Evolutionary conservation across 2,329 filamentous ascomycete species (phyloP), one percentile per base, ranked within the genome.

Genomic region (Hansfordia pulvinata): DNA sequence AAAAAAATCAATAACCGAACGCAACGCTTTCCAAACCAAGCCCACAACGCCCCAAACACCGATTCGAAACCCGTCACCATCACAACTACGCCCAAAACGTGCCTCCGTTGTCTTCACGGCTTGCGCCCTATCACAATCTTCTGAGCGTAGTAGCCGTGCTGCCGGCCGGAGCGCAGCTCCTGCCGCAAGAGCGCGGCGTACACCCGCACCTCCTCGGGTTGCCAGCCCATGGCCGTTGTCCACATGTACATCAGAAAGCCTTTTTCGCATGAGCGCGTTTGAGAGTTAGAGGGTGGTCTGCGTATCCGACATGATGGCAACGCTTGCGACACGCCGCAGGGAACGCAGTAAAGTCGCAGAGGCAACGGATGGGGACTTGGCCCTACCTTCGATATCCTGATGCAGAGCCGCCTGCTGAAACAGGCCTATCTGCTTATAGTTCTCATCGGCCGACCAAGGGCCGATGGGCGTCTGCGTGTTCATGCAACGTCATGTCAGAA

Each of bases 211-310:
- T 24, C 23, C 10, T 24, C 23, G 14, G 16, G 7, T 14, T 6
- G 11, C 23, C 23, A 24, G 8, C 23, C 23, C 23, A 24, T 17
- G 10, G 17, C 23, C 5, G 13, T 9, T n/a, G 14, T 24, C 23
- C 23, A 24, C 23, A 24, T 24, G 23, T 13, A 24, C 5, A 10
- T 24, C 6, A 24, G 14, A 16, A 24, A 24, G 23, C 23, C 23
- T 24, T n/a, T n/a, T n/a, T n/a, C n/a, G n/a, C n/a, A n/a, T n/a
- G n/a, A n/a, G n/a, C n/a, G n/a, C n/a, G n/a, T n/a, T n/a, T n/a
- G n/a, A n/a, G n/a, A n/a, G n/a, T n/a, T n/a, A n/a, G n/a, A n/a
- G n/a, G n/a, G n/a, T n/a, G n/a, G n/a, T n/a, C n/a, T n/a, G n/a
- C n/a, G n/a, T n/a, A n/a, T n/a, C n/a, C n/a, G n/a, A n/a, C n/a